A percentile compares a stretch with the other conserved stretches of the same genome.
Evolutionary conservation across 1,139 yeast genomes (phyloP).

Genomic region (Yamadazyma dushanensis): DNA sequence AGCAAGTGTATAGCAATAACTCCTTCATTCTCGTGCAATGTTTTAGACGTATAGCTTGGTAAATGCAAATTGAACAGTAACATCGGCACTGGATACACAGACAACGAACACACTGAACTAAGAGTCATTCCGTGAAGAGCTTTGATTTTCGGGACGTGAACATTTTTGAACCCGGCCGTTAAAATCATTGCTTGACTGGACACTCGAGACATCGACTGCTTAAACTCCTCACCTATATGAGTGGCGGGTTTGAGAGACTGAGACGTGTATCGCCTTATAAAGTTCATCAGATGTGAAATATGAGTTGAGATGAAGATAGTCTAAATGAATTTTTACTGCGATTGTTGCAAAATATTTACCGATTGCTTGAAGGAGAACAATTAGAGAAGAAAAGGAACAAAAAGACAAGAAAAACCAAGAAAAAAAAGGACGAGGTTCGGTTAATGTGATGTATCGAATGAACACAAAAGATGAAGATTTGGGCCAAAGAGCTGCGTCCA

Average conservation of each 20-base stretch:
- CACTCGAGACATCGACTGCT: constrained; percentile 40
- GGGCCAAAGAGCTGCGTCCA: no score
- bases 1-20: constrained; percentile 73
- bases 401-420: no score
- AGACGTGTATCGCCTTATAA: constrained; percentile 1
- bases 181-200: constrained; percentile 47
- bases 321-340: no score
- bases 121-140: constrained; percentile 71
- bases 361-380: no score
- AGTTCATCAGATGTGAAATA: no score
- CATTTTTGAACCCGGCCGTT: constrained; percentile 26
- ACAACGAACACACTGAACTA: constrained; percentile 77
- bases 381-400: no score
- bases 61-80: constrained; percentile 79
- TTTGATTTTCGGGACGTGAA: constrained; percentile 18
- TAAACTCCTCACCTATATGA: constrained; percentile 21
- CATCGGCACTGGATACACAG: constrained; percentile 70
- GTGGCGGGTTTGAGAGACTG: neutral
- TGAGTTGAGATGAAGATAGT: no score
- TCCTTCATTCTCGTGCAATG: constrained; percentile 52
- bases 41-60: constrained; percentile 74
- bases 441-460: no score
- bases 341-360: no score
- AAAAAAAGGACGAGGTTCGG: no score
- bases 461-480: no score